These are phyloP conservation scores for Kalanchoe fedtschenkoi DNA, from an alignment of 164 flowering plant species.

Conservation along the genomic window DNA sequence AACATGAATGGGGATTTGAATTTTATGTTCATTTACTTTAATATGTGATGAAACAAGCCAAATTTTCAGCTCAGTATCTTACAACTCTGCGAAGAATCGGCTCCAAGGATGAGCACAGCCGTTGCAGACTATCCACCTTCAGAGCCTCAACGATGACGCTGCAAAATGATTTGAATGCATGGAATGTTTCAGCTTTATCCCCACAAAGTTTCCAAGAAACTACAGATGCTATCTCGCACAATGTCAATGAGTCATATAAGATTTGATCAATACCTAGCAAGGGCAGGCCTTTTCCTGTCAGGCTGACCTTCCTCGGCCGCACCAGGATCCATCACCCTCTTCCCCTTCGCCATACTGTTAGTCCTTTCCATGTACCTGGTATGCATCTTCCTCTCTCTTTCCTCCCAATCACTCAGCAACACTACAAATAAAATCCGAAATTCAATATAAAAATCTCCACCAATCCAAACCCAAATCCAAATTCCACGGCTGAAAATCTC, in stretches of 20 bases:
- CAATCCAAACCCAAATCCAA: too few relatives aligned
- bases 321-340: conserved; percentile 45
- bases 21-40: not conserved
- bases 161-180: conserved; percentile 23
- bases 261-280: conserved; percentile 44
- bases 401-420: not conserved
- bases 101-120: conserved; percentile 95
- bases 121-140: conserved; percentile 89
- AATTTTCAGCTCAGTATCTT: conserved; percentile 24
- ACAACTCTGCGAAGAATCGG: conserved; percentile 98
- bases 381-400: conserved; percentile 32
- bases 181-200: too few relatives aligned
- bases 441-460: not conserved
- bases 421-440: not conserved
- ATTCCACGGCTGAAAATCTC: conserved; percentile 7
- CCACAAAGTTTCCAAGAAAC: not conserved
- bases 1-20: too few relatives aligned
- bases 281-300: conserved; percentile 69
- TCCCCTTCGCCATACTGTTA: conserved; percentile 40
- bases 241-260: not conserved
- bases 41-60: not conserved
- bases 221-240: not conserved
- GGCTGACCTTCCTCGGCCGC: conserved; percentile 50
- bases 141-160: conserved; percentile 99
- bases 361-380: conserved; percentile 41